Evolutionary conservation across 2,329 filamentous ascomycete genomes (phyloP).

Genomic region (Phialophora tarda): DNA sequence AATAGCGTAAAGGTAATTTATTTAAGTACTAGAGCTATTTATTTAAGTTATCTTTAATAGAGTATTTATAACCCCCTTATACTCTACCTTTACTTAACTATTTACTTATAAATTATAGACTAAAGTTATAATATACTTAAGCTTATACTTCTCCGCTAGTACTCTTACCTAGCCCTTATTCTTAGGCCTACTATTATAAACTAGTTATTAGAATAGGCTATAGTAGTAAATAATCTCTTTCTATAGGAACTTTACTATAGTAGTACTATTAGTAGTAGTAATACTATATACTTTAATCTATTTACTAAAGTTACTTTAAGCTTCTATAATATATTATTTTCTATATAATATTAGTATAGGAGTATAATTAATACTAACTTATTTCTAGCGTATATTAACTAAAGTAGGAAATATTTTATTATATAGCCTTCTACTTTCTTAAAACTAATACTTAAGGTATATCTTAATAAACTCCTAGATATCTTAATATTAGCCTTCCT

Average conservation of each 20-base stretch:
- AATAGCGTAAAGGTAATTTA: background rate
- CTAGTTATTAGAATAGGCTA: background rate
- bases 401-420: background rate
- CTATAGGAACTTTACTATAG: too few species aligned
- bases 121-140: background rate
- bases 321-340: constrained; percentile 4
- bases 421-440: constrained; percentile 1
- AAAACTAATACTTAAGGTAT: background rate
- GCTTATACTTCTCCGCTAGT: background rate
- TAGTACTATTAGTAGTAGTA: background rate
- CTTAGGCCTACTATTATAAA: background rate
- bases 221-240: too few species aligned
- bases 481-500: background rate
- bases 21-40: background rate
- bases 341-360: background rate
- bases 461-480: constrained; percentile 2
- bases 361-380: background rate
- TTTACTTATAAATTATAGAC: background rate
- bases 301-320: background rate
- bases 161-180: background rate
- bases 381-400: background rate
- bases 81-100: background rate
- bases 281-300: background rate
- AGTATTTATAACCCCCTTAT: constrained; percentile 3
- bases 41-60: constrained; percentile 5